Percentiles rank a stretch among this genome's conserved stretches.
Evolutionary conservation across 805 yeast genomes (phyloP).

Genomic region (Saccharomycopsis microspora): DNA sequence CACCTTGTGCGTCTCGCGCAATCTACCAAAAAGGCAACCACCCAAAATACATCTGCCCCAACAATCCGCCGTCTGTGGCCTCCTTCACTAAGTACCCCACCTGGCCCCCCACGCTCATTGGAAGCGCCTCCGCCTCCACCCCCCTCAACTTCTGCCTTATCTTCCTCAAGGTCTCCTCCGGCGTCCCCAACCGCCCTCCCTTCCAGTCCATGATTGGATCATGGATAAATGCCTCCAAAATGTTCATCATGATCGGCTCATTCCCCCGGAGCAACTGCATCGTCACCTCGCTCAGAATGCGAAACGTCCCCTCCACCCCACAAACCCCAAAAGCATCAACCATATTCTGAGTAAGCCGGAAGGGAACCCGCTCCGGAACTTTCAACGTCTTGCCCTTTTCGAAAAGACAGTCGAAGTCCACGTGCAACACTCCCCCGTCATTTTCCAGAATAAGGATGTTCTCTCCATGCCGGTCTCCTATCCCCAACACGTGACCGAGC

Average conservation of each 20-base stretch:
- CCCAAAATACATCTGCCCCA: constrained; percentile 86
- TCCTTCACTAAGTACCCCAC: constrained; percentile 81
- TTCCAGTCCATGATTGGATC: constrained; percentile 83
- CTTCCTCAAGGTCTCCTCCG: constrained; percentile 59
- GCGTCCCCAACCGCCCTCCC: constrained; percentile 29
- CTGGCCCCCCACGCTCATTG: constrained; percentile 86
- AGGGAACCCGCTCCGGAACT: constrained; percentile 92
- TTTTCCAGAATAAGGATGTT: constrained; percentile 65
- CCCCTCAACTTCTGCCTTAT: constrained; percentile 79
- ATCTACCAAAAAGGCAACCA: constrained; percentile 67
- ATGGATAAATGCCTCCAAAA: constrained; percentile 82
- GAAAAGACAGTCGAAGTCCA: constrained; percentile 92
- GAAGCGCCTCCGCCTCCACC: constrained; percentile 58
- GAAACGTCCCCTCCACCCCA: constrained; percentile 85
- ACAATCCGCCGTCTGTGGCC: constrained; percentile 59
- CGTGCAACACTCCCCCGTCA: constrained; percentile 78
- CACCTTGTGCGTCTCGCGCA: no score
- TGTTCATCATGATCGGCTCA: constrained; percentile 79
- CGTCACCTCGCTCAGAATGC: constrained; percentile 79
- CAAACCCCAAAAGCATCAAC: constrained; percentile 88
- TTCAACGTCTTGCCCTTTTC: constrained; percentile 67
- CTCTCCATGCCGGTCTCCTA: constrained; percentile 96
- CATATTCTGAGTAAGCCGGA: constrained; percentile 79
- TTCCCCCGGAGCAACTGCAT: constrained; percentile 59
- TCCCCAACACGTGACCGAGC: constrained; percentile 86